phyloP scores from a whole-genome alignment of 345 rosid species.

The Eucalyptus fibrosa region DNA sequence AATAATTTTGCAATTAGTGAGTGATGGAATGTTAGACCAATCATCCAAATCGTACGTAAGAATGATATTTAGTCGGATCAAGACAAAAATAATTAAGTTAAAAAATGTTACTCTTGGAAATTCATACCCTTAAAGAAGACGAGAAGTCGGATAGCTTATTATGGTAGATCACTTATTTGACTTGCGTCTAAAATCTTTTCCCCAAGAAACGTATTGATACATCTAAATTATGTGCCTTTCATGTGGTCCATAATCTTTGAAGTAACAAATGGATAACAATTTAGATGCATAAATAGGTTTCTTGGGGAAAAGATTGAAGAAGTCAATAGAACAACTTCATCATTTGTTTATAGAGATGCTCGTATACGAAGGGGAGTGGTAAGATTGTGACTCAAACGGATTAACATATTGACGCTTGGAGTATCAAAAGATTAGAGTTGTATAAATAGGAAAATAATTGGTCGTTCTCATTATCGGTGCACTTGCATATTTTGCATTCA shows the following conservation, averaged over 20 bases:
- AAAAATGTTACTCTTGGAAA: background rate
- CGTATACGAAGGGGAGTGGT: background rate
- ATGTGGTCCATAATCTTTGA: background rate
- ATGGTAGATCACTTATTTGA: background rate
- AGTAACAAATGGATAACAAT: background rate
- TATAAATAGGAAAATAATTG: background rate
- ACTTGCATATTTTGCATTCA: background rate
- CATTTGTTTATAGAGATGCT: background rate
- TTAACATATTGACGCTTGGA: background rate
- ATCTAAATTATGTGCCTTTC: background rate
- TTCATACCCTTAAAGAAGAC: background rate
- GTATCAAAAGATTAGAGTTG: background rate
- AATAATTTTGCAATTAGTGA: background rate
- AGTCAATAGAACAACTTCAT: background rate
- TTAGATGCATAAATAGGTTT: background rate
- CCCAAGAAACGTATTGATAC: background rate
- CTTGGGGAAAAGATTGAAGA: background rate
- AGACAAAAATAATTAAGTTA: background rate
- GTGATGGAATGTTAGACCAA: background rate
- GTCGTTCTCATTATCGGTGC: background rate
- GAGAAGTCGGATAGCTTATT: background rate
- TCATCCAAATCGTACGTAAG: background rate
- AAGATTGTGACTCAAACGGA: background rate
- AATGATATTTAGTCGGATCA: background rate
- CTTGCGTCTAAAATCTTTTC: background rate